A percentile compares a stretch with the other conserved stretches of the same genome.
phyloP scores from a whole-genome alignment of 2,329 filamentous ascomycete species.

The Gyromitra esculenta region DNA sequence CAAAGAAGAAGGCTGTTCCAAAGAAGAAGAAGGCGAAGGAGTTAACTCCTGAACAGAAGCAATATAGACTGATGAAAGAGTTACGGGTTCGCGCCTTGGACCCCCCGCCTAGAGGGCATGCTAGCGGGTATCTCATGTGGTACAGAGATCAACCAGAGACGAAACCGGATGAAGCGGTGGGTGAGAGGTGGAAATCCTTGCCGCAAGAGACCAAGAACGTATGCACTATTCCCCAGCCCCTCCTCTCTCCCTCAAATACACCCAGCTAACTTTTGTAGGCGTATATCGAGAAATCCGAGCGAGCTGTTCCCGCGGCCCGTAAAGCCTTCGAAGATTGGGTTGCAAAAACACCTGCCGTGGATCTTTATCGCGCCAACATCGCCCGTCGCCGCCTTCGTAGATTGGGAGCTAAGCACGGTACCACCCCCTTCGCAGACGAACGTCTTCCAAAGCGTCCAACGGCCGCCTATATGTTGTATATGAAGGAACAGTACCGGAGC shows the following conservation, averaged over 20 bases:
- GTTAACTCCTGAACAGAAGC: constrained; percentile 30
- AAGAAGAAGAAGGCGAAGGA: constrained; percentile 27
- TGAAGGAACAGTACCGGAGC: constrained; percentile 35
- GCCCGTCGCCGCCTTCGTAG: constrained; percentile 44
- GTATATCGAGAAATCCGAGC: constrained; percentile 4
- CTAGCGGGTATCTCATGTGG: constrained; percentile 1
- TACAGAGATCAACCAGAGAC: neutral
- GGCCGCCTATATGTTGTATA: neutral
- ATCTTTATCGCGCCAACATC: constrained; percentile 45
- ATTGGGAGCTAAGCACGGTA: neutral
- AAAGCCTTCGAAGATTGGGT: constrained; percentile 38
- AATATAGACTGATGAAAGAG: neutral
- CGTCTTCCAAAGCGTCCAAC: constrained; percentile 30
- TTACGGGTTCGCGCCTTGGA: constrained; percentile 7
- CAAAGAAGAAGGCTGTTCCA: constrained; percentile 36
- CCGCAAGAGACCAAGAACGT: constrained; percentile 30
- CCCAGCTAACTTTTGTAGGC: constrained; percentile 24
- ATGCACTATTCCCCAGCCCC: constrained; percentile 11
- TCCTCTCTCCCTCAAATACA: neutral
- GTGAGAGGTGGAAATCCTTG: constrained; percentile 16
- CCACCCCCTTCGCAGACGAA: constrained; percentile 5
- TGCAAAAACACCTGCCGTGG: neutral
- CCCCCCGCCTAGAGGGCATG: neutral
- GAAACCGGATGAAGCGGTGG: neutral
- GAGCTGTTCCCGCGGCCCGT: too few relatives aligned